phyloP scores from a whole-genome alignment of 2,329 filamentous ascomycete species.

The Fusarium tricinctum region DNA sequence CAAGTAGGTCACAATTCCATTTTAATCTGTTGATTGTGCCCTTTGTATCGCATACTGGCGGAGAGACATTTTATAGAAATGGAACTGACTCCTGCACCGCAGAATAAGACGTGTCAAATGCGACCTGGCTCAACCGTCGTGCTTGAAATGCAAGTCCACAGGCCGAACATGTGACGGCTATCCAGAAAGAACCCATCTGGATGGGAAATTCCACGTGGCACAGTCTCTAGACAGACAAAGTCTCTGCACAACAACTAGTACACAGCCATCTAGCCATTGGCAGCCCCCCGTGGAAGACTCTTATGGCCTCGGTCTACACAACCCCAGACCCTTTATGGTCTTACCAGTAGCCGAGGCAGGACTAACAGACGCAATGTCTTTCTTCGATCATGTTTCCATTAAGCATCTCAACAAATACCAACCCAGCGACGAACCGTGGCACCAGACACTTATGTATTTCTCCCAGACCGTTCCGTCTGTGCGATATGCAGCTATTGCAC shows the following conservation, averaged over 20 bases:
- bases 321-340: background rate
- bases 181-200: background rate
- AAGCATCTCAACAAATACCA: background rate
- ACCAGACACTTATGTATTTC: background rate
- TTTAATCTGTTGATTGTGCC: too few relatives aligned
- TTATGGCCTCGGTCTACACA: background rate
- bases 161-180: conserved; percentile 1
- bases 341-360: background rate
- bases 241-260: too few relatives aligned
- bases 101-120: conserved; percentile 8
- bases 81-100: background rate
- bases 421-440: background rate
- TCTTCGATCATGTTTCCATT: background rate
- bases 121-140: background rate
- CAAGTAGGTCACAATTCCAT: background rate
- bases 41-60: too few relatives aligned
- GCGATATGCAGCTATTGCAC: background rate
- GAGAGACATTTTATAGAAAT: too few relatives aligned
- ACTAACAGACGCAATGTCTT: background rate
- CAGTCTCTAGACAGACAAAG: background rate
- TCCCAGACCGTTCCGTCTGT: background rate
- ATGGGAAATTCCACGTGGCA: too few relatives aligned
- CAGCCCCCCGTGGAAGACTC: background rate
- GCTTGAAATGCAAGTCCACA: conserved; percentile 1
- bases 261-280: background rate